Evolutionary conservation across 257 asterid species (phyloP).

Genomic region (Linaria vulgaris): DNA sequence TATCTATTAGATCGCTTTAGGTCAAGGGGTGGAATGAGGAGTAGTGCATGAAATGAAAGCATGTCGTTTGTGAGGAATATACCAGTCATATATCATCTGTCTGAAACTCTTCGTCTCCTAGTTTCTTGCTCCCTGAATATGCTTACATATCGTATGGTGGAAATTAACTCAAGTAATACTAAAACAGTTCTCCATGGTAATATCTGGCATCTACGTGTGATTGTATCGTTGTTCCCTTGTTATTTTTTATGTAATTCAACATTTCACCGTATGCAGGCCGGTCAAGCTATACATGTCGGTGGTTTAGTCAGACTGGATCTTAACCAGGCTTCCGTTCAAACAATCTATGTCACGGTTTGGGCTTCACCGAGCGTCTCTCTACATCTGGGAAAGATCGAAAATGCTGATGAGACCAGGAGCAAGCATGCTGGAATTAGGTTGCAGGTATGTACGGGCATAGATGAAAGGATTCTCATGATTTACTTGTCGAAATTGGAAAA

Average conservation of each 20-base stretch:
- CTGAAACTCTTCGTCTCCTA: not conserved
- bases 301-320: slow-evolving; percentile 80
- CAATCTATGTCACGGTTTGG: slow-evolving; percentile 83
- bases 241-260: slow-evolving; percentile 8
- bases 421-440: slow-evolving; percentile 81
- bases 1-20: slow-evolving; percentile 19
- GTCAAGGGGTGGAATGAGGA: slow-evolving; percentile 1
- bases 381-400: slow-evolving; percentile 84
- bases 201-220: not conserved
- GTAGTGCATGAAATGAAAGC: not conserved
- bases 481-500: too few relatives aligned
- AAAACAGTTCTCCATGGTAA: not conserved
- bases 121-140: not conserved
- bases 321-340: slow-evolving; percentile 66
- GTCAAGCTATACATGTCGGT: slow-evolving; percentile 84
- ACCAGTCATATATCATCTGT: not conserved
- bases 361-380: slow-evolving; percentile 75
- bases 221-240: too few relatives aligned
- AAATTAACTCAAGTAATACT: not conserved
- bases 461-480: not conserved
- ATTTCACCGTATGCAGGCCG: slow-evolving; percentile 55
- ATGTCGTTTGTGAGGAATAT: not conserved
- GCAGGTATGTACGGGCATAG: slow-evolving; percentile 57
- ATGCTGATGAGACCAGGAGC: slow-evolving; percentile 71
- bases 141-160: slow-evolving; percentile 1